A percentile compares a stretch with the other conserved stretches of the same genome.
These are phyloP conservation scores for Schizosaccharomyces japonicus DNA, from an alignment of 805 yeast species.

Conservation along the genomic window DNA sequence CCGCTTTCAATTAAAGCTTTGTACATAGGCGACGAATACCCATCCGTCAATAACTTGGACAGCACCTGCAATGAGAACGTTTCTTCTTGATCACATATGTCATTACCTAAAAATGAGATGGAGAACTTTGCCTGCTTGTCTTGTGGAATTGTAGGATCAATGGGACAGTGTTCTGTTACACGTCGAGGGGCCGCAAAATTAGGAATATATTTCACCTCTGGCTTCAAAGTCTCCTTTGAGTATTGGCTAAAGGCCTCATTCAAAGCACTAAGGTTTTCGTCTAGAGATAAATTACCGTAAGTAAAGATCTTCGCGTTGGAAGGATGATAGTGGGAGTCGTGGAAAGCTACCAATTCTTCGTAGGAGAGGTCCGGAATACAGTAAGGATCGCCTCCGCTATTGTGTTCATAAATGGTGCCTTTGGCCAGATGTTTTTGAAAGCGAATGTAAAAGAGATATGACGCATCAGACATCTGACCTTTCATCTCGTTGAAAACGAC, in stretches of 20 bases:
- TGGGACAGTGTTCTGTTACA: constrained; percentile 40
- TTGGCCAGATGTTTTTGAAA: constrained; percentile 71
- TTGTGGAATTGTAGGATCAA: constrained; percentile 54
- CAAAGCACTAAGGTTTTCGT: constrained; percentile 33
- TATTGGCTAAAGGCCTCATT: constrained; percentile 27
- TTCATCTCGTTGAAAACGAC: constrained; percentile 97
- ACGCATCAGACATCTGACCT: constrained; percentile 73
- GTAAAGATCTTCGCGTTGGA: constrained; percentile 70
- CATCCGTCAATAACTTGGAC: constrained; percentile 53
- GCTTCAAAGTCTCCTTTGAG: constrained; percentile 23
- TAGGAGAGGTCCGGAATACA: constrained; percentile 51
- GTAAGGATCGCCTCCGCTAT: constrained; percentile 86
- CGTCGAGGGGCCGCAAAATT: constrained; percentile 17
- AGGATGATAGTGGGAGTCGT: constrained; percentile 58
- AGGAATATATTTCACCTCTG: constrained; percentile 21
- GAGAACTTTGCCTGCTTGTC: constrained; percentile 51
- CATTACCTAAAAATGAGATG: constrained; percentile 69
- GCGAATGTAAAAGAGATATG: constrained; percentile 62
- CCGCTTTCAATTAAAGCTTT: constrained; percentile 71
- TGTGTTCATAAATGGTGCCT: constrained; percentile 30
- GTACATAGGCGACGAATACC: constrained; percentile 78
- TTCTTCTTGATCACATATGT: constrained; percentile 42
- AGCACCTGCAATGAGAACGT: constrained; percentile 50
- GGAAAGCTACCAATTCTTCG: constrained; percentile 58
- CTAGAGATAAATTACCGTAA: constrained; percentile 56